These are phyloP conservation scores for Tuber borchii DNA, from an alignment of 495 filamentous ascomycete species.

Conservation along the genomic window DNA sequence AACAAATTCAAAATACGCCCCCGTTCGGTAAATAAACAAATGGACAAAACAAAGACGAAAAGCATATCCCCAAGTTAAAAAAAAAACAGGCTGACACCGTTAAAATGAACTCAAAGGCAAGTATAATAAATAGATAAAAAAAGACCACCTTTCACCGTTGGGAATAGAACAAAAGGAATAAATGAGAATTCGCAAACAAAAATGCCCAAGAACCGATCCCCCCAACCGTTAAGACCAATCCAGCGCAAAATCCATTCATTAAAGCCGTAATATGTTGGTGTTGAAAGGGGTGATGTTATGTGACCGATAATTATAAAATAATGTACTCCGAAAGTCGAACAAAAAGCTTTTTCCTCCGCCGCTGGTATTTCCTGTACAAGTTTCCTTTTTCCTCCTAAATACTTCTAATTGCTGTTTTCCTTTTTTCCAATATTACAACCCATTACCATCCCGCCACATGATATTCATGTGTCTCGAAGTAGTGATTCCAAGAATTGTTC, in stretches of 20 bases:
- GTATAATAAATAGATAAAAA: constrained; percentile 31
- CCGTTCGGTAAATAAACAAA: constrained; percentile 37
- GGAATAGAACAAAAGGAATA: constrained; percentile 38
- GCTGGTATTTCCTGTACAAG: constrained; percentile 6
- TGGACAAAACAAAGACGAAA: constrained; percentile 27
- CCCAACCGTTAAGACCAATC: constrained; percentile 18
- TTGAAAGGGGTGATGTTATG: constrained; percentile 41
- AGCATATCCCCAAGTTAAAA: constrained; percentile 27
- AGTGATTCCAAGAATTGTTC: constrained; percentile 60
- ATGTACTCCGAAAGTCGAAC: constrained; percentile 27
- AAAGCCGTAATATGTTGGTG: constrained; percentile 42
- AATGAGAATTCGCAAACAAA: constrained; percentile 20
- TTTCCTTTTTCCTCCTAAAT: constrained; percentile 6
- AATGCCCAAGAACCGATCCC: constrained; percentile 27
- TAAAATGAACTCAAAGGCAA: constrained; percentile 37
- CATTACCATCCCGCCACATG: constrained; percentile 63
- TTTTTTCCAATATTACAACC: constrained; percentile 22
- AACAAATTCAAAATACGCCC: constrained; percentile 26
- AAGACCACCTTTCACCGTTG: constrained; percentile 39
- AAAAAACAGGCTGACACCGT: constrained; percentile 40
- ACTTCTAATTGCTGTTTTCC: constrained; percentile 30
- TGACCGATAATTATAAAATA: constrained; percentile 41
- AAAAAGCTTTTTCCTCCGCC: neutral
- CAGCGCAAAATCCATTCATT: constrained; percentile 41
- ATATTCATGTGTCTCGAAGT: constrained; percentile 61